Evolutionary conservation across 768 basidiomycete genomes (phyloP), one percentile per base, ranked within the genome.

Genomic region (Pleurotus cornucopiae): DNA sequence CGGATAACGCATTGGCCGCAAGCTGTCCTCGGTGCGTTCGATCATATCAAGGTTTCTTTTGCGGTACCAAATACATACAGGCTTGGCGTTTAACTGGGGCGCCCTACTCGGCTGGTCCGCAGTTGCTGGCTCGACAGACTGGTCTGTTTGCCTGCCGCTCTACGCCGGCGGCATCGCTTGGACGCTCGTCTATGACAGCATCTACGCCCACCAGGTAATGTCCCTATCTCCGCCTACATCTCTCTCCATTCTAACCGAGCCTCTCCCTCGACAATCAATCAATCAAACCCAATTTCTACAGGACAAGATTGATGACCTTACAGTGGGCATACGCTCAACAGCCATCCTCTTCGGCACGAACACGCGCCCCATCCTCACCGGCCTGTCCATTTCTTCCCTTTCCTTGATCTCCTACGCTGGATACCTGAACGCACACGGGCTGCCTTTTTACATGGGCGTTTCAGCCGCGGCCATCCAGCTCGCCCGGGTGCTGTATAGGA

Each of bases 71-170:
- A 48, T 39, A 39, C 5, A 54, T 4, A 54, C 63, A 95, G 94
- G 95, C 7, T 78, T 98, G 46, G 86, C 95, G 0, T 99, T 95
- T 70, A 98, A 98, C 71, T 99, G 96, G 96, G 97, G 97, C 14
- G 86, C 93, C 1, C 71, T 99, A 1, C 83, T 98, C 14, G 97
- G 97, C 20, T 98, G 95, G 90, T 95, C 97, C 2, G 95, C 97
- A 2, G 85, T 98, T 3, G 83, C 88, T 1, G 93, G 91, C 1
- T 63, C 77, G 1, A 85, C 88, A 2, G 76, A 96, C 65, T 96
- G 93, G 94, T 67, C 67, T 9, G 82, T 95, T 41, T 91, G 89
- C 43, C 71, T 90, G 6, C 93, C 97, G 2, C 79, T 99, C 11
- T 98, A 98, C 65, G 86, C 88, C 1, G 93, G 95, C 6, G 91